These are phyloP conservation scores for Paramecium biaurelia DNA, from an alignment of 73 alveolate species.

Conservation along the genomic window DNA sequence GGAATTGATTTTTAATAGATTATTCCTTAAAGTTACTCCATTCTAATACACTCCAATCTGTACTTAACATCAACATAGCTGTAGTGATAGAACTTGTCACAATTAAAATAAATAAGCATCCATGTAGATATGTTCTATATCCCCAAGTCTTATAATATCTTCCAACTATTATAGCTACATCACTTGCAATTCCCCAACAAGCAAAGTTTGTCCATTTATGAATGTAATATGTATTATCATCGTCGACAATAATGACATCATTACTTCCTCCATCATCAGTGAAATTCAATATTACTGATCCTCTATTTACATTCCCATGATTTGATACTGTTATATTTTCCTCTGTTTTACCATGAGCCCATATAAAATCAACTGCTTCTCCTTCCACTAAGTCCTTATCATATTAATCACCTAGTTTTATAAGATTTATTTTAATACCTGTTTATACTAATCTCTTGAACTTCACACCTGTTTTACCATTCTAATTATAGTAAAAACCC, in stretches of 20 bases:
- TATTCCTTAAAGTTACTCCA: neutral
- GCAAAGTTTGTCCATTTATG: neutral
- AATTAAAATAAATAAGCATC: neutral
- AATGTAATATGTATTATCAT: neutral
- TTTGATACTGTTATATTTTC: neutral
- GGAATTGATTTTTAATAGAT: neutral
- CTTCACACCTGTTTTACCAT: neutral
- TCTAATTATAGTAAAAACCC: neutral
- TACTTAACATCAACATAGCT: neutral
- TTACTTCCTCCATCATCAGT: neutral
- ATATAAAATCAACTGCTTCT: neutral
- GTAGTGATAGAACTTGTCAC: neutral
- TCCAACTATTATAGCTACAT: neutral
- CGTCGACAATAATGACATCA: neutral
- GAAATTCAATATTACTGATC: neutral
- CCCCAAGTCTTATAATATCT: conserved; percentile 2
- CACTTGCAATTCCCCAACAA: conserved; percentile 8
- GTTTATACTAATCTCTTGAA: neutral
- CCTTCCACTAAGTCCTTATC: neutral
- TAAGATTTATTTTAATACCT: neutral
- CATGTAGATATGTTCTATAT: neutral
- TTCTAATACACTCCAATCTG: neutral
- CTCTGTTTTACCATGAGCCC: neutral
- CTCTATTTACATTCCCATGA: neutral
- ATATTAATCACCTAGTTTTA: neutral